These are phyloP conservation scores for Boletus semigastroideus DNA, from an alignment of 1,284 basidiomycete species.

Conservation along the genomic window DNA sequence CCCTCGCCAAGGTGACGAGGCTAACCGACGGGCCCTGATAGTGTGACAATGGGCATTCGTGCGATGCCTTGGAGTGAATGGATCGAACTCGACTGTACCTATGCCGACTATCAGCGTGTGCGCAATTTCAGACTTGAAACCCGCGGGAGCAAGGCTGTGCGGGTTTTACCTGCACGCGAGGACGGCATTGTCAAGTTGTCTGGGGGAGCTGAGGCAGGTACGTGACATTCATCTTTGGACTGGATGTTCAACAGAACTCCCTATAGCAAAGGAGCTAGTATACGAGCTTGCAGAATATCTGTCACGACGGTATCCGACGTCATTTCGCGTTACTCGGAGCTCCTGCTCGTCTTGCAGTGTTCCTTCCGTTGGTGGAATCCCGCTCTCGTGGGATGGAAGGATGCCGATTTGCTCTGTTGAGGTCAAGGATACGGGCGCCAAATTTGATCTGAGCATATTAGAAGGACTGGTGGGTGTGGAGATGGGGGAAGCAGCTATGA, in stretches of 20 bases:
- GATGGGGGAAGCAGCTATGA: slow-evolving; percentile 54
- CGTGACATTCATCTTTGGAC: slow-evolving; percentile 12
- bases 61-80: slow-evolving; percentile 64
- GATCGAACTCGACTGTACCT: slow-evolving; percentile 65
- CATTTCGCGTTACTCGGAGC: slow-evolving; percentile 52
- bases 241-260: slow-evolving; percentile 27
- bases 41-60: slow-evolving; percentile 69
- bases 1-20: slow-evolving; percentile 50
- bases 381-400: slow-evolving; percentile 47
- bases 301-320: slow-evolving; percentile 55
- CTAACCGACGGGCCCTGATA: slow-evolving; percentile 56
- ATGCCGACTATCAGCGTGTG: slow-evolving; percentile 51
- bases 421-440: slow-evolving; percentile 47
- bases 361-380: slow-evolving; percentile 36
- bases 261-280: slow-evolving; percentile 60
- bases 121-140: slow-evolving; percentile 52
- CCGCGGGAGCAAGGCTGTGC: slow-evolving; percentile 48
- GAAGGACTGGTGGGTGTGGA: slow-evolving; percentile 28
- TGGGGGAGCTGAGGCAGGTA: slow-evolving; percentile 54
- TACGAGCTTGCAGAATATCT: slow-evolving; percentile 67
- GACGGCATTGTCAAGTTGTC: slow-evolving; percentile 47
- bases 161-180: slow-evolving; percentile 39
- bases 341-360: slow-evolving; percentile 12
- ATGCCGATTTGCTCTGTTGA: slow-evolving; percentile 52
- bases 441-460: slow-evolving; percentile 46